Percentiles rank a stretch among this genome's conserved stretches.
Evolutionary conservation across 768 basidiomycete genomes (phyloP).

Genomic region (Trametes meyenii): DNA sequence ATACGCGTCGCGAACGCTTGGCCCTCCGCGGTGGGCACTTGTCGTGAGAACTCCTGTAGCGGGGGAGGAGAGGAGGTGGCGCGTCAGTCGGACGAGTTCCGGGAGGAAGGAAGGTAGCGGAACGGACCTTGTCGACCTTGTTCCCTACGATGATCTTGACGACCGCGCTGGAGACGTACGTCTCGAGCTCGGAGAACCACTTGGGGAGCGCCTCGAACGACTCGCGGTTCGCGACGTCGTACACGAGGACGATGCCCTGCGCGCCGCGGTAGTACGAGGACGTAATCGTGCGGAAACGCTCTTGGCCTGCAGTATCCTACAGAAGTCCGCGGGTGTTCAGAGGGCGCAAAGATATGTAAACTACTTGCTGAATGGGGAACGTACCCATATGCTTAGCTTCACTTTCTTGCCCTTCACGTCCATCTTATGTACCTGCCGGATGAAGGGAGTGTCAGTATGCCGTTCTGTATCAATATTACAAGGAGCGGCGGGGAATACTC

Average conservation of each 20-base stretch:
- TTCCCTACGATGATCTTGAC: constrained; percentile 95
- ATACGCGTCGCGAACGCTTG: constrained; percentile 79
- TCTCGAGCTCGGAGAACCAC: constrained; percentile 94
- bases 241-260: constrained; percentile 86
- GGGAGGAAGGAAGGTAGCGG: not conserved
- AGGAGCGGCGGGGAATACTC: too few species aligned
- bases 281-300: constrained; percentile 94
- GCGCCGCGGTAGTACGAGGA: constrained; percentile 93
- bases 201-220: constrained; percentile 93
- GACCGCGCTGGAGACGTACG: constrained; percentile 83
- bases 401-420: constrained; percentile 79
- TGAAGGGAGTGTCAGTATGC: not conserved
- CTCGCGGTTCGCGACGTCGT: constrained; percentile 91
- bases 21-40: constrained; percentile 81
- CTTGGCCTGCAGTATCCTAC: constrained; percentile 95
- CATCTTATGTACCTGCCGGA: constrained; percentile 80
- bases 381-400: constrained; percentile 96
- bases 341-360: not conserved
- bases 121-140: constrained; percentile 85
- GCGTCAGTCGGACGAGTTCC: not conserved
- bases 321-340: not conserved
- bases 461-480: not conserved
- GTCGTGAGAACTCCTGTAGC: constrained; percentile 82
- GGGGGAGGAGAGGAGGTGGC: not conserved
- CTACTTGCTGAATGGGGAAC: constrained; percentile 26